Evolutionary conservation across 2,329 filamentous ascomycete species (phyloP).

Genomic region (Colletotrichum sublineola): DNA sequence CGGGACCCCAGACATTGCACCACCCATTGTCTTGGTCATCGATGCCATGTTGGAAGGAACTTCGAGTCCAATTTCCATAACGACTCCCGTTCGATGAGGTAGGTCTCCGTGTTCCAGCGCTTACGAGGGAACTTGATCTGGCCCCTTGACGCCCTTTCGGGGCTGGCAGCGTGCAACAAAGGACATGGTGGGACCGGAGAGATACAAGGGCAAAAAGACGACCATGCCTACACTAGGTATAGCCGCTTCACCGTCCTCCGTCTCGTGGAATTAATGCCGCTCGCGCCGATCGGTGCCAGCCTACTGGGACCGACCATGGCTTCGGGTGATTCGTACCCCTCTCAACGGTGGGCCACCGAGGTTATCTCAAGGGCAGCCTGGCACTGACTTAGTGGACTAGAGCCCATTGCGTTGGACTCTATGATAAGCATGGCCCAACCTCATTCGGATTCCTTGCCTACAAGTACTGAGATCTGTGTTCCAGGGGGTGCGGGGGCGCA

Average conservation of each 20-base stretch:
- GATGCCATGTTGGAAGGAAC: conserved; percentile 26
- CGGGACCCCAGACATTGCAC: background rate
- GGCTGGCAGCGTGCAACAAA: conserved; percentile 22
- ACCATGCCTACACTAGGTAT: background rate
- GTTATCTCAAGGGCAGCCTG: background rate
- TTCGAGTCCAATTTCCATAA: conserved; percentile 13
- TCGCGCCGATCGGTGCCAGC: conserved; percentile 27
- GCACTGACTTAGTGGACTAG: background rate
- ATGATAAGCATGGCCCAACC: background rate
- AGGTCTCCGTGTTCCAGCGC: too few species aligned
- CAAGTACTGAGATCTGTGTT: conserved; percentile 2
- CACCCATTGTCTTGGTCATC: conserved; percentile 23
- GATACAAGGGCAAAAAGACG: conserved; percentile 5
- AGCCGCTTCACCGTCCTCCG: conserved; percentile 11
- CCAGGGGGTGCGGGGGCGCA: background rate
- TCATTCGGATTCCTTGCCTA: background rate
- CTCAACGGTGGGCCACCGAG: background rate
- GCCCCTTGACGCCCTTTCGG: background rate
- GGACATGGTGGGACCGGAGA: conserved; percentile 1
- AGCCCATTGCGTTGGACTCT: background rate
- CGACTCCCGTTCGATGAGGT: background rate
- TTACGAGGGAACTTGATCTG: background rate
- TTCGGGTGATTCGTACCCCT: conserved; percentile 1
- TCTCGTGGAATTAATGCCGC: conserved; percentile 22
- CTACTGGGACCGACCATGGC: conserved; percentile 16